Evolutionary conservation across 2,329 filamentous ascomycete genomes (phyloP).

Genomic region (Cordyceps tenuipes): DNA sequence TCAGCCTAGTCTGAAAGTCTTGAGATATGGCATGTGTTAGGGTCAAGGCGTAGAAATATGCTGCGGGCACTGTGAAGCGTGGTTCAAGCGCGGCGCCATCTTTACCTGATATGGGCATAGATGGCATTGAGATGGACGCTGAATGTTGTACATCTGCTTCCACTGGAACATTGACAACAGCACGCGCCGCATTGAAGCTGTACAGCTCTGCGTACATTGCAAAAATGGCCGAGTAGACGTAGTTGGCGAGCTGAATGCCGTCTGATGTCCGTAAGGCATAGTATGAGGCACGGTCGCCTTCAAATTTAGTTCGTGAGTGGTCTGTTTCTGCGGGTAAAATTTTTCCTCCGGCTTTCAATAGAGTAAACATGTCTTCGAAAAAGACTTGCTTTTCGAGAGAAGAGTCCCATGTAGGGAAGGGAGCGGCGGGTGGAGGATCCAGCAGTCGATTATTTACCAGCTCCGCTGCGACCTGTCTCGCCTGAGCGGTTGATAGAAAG

Average conservation of each 20-base stretch:
- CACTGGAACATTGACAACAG: slow-evolving; percentile 1
- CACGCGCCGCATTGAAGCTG: neutral
- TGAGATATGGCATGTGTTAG: slow-evolving; percentile 8
- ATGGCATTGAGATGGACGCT: neutral
- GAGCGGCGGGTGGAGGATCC: slow-evolving; percentile 2
- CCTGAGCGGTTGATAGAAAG: slow-evolving; percentile 2
- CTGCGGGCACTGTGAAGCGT: slow-evolving; percentile 5
- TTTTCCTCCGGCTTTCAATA: neutral
- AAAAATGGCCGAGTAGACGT: slow-evolving; percentile 7
- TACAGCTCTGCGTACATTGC: slow-evolving; percentile 4
- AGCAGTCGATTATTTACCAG: slow-evolving; percentile 2
- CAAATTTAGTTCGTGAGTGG: slow-evolving; percentile 4
- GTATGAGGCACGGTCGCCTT: slow-evolving; percentile 4
- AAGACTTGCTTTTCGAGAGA: neutral
- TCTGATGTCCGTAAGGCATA: slow-evolving; percentile 6
- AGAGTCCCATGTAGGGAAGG: neutral
- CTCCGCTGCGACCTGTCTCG: slow-evolving; percentile 1
- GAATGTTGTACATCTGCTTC: neutral
- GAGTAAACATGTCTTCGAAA: slow-evolving; percentile 9
- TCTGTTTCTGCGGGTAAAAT: neutral
- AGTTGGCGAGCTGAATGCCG: slow-evolving; percentile 7
- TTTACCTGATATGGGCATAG: neutral
- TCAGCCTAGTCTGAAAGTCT: slow-evolving; percentile 5
- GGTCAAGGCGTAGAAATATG: slow-evolving; percentile 6
- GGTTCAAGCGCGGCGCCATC: neutral